Evolutionary conservation across 257 asterid species (phyloP).

Genomic region (Ocimum tenuiflorum): DNA sequence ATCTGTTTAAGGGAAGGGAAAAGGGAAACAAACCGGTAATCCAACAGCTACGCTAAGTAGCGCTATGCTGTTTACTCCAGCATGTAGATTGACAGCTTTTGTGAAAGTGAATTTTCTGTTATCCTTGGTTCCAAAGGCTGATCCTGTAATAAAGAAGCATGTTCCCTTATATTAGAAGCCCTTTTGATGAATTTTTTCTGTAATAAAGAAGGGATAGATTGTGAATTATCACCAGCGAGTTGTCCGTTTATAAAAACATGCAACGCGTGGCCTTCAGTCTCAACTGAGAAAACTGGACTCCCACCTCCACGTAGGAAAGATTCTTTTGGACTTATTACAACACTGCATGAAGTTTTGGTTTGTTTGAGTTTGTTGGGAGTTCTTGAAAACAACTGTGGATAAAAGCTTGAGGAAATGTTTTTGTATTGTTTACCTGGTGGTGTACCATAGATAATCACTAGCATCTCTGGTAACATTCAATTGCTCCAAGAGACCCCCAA

Average conservation of each 20-base stretch:
- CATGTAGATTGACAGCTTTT: slow-evolving; percentile 48
- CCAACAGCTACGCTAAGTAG: slow-evolving; percentile 87
- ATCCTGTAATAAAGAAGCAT: slow-evolving; percentile 43
- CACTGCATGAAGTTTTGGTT: slow-evolving; percentile 34
- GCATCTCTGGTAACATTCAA: slow-evolving; percentile 81
- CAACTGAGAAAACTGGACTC: slow-evolving; percentile 49
- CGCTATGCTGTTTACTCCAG: slow-evolving; percentile 67
- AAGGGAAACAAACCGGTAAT: slow-evolving; percentile 52
- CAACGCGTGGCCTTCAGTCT: slow-evolving; percentile 76
- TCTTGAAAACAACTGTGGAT: background rate
- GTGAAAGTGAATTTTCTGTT: slow-evolving; percentile 46
- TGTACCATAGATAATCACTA: slow-evolving; percentile 93
- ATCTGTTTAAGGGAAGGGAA: background rate
- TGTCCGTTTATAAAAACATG: slow-evolving; percentile 74
- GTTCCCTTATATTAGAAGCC: background rate
- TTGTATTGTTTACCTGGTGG: slow-evolving; percentile 52
- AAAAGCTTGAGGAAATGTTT: too few species aligned
- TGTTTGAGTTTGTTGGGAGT: background rate
- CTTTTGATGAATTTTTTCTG: background rate
- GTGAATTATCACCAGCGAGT: slow-evolving; percentile 39
- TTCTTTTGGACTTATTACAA: slow-evolving; percentile 54
- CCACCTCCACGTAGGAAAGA: slow-evolving; percentile 56
- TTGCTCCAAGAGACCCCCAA: slow-evolving; percentile 75
- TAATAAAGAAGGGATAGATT: background rate
- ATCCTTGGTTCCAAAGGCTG: slow-evolving; percentile 59